These are phyloP conservation scores for Claviceps cyperi DNA, from an alignment of 2,329 filamentous ascomycete species.

Conservation along the genomic window DNA sequence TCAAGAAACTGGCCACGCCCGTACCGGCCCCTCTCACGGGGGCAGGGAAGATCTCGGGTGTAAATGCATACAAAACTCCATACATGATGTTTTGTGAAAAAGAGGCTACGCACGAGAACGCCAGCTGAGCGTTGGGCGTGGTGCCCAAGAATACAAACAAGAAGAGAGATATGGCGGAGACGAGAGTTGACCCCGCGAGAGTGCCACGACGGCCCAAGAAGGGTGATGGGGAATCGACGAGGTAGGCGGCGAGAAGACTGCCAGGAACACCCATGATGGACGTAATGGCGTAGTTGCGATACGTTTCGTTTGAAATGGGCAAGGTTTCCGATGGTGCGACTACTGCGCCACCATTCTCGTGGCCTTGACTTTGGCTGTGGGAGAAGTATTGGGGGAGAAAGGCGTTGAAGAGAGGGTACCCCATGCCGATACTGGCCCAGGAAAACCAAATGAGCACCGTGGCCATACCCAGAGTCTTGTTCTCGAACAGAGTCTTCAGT, in stretches of 20 bases:
- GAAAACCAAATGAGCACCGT: slow-evolving; percentile 57
- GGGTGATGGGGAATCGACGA: slow-evolving; percentile 50
- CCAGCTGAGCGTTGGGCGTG: slow-evolving; percentile 42
- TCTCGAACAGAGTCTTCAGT: slow-evolving; percentile 50
- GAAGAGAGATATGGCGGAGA: slow-evolving; percentile 56
- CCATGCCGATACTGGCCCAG: slow-evolving; percentile 75
- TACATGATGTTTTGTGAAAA: slow-evolving; percentile 69
- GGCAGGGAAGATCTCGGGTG: slow-evolving; percentile 62
- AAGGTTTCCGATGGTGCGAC: slow-evolving; percentile 18
- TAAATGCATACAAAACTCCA: slow-evolving; percentile 62
- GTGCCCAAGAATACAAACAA: slow-evolving; percentile 47
- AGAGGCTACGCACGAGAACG: slow-evolving; percentile 52
- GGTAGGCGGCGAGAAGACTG: slow-evolving; percentile 57
- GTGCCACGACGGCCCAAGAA: slow-evolving; percentile 57
- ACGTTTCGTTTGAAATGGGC: slow-evolving; percentile 36
- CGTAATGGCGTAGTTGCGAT: slow-evolving; percentile 73
- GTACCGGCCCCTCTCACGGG: slow-evolving; percentile 58
- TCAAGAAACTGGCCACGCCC: slow-evolving; percentile 58
- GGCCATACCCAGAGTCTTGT: slow-evolving; percentile 34
- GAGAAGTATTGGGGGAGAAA: slow-evolving; percentile 80
- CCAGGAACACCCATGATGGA: slow-evolving; percentile 65
- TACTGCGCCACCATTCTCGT: slow-evolving; percentile 4
- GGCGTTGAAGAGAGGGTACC: slow-evolving; percentile 77
- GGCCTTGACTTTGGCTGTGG: slow-evolving; percentile 34
- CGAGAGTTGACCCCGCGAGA: slow-evolving; percentile 50